phyloP scores from a whole-genome alignment of 2,329 filamentous ascomycete species.

The Plenodomus tracheiphilus region DNA sequence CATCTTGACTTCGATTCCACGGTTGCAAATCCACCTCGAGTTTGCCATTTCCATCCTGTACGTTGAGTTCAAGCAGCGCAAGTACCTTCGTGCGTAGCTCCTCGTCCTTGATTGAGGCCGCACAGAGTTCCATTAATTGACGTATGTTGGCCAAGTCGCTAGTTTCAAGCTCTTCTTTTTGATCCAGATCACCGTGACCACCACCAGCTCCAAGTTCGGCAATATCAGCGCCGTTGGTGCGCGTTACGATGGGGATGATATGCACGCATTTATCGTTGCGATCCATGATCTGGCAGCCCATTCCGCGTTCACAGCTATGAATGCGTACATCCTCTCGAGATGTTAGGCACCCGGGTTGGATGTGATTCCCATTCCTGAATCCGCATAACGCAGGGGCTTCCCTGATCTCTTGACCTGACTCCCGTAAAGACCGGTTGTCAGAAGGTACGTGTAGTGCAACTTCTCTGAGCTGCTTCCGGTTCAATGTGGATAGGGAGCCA shows the following conservation, averaged over 20 bases:
- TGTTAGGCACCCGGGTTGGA: slow-evolving; percentile 73
- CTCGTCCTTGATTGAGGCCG: slow-evolving; percentile 42
- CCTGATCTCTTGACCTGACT: slow-evolving; percentile 46
- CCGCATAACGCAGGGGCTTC: slow-evolving; percentile 73
- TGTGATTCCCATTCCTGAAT: slow-evolving; percentile 72
- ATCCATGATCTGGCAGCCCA: slow-evolving; percentile 59
- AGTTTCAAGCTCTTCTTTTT: slow-evolving; percentile 67
- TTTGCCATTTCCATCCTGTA: slow-evolving; percentile 17
- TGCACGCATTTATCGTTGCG: slow-evolving; percentile 61
- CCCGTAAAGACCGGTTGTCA: slow-evolving; percentile 24
- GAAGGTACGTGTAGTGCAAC: slow-evolving; percentile 44
- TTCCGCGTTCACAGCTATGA: slow-evolving; percentile 83
- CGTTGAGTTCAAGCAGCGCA: slow-evolving; percentile 35
- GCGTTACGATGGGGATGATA: slow-evolving; percentile 77
- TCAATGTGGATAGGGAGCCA: slow-evolving; percentile 53
- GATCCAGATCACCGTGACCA: slow-evolving; percentile 73
- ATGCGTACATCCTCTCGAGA: slow-evolving; percentile 64
- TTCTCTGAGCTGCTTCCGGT: slow-evolving; percentile 24
- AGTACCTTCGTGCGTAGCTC: slow-evolving; percentile 41
- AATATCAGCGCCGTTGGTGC: slow-evolving; percentile 65
- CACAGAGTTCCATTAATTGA: slow-evolving; percentile 59
- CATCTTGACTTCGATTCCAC: slow-evolving; percentile 23
- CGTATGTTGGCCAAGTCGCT: slow-evolving; percentile 53
- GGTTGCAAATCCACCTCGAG: slow-evolving; percentile 34
- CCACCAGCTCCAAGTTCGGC: slow-evolving; percentile 78